Evolutionary conservation across 2,329 filamentous ascomycete genomes (phyloP).

Genomic region (Myriosclerotinia scirpicola): DNA sequence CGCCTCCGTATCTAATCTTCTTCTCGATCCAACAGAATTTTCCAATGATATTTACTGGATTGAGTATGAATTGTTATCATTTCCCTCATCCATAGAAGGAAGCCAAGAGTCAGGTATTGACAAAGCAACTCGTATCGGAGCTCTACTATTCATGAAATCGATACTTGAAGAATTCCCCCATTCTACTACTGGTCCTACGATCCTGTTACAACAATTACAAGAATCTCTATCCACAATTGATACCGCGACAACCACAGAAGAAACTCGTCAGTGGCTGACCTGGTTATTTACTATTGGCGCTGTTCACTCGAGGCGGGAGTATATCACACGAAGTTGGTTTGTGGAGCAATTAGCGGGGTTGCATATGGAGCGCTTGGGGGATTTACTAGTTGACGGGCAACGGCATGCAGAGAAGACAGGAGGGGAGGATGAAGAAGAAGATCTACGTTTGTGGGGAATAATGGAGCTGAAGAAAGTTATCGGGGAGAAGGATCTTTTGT

Average conservation of each 20-base stretch:
- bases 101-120: conserved; percentile 18
- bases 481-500: conserved; percentile 11
- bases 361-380: neutral
- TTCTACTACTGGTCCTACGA: conserved; percentile 25
- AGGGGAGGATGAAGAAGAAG: neutral
- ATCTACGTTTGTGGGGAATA: neutral
- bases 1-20: conserved; percentile 6
- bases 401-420: neutral
- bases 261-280: conserved; percentile 3
- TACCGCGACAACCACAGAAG: conserved; percentile 2
- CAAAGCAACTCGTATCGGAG: conserved; percentile 29
- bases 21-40: conserved; percentile 27
- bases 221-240: conserved; percentile 21
- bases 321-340: conserved; percentile 15
- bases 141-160: conserved; percentile 31
- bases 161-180: conserved; percentile 32
- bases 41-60: conserved; percentile 32
- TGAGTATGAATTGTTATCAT: conserved; percentile 29
- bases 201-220: conserved; percentile 29
- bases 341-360: conserved; percentile 20
- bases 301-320: conserved; percentile 2
- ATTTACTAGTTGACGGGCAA: conserved; percentile 8
- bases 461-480: conserved; percentile 2
- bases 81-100: conserved; percentile 19
- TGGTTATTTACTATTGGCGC: conserved; percentile 21